Percentiles rank a stretch among this genome's conserved stretches.
These are phyloP conservation scores for Podospora tetraspora DNA, from an alignment of 495 filamentous ascomycete species.

Conservation along the genomic window DNA sequence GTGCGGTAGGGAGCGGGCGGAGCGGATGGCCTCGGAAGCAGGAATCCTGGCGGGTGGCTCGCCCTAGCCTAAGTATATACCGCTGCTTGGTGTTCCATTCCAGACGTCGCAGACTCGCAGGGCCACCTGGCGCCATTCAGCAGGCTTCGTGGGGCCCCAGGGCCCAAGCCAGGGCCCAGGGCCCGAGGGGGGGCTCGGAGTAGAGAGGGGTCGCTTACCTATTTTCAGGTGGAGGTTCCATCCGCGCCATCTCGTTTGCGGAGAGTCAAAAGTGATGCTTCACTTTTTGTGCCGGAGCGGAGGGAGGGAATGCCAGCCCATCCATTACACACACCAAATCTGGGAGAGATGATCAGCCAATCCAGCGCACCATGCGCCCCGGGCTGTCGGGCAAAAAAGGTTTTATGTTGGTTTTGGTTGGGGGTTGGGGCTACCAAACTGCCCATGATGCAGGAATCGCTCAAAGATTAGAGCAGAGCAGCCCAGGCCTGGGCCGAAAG, in stretches of 20 bases:
- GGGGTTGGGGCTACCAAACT: not conserved
- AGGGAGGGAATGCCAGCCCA: not conserved
- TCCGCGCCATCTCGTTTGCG: not conserved
- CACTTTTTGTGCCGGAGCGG: conserved; percentile 6
- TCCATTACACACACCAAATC: conserved; percentile 5
- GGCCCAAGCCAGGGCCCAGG: not conserved
- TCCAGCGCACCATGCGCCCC: conserved; percentile 8
- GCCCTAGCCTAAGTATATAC: conserved; percentile 23
- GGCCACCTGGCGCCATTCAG: conserved; percentile 7
- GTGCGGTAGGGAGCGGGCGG: conserved; percentile 1
- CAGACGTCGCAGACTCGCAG: conserved; percentile 20
- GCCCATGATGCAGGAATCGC: not conserved
- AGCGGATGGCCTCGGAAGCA: conserved; percentile 17
- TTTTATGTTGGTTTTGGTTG: conserved; percentile 8
- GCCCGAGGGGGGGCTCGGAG: too few relatives aligned
- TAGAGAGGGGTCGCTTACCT: not conserved
- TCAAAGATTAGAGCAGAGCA: not conserved
- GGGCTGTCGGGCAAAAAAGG: not conserved
- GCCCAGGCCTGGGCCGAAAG: not conserved
- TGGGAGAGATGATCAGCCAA: conserved; percentile 12
- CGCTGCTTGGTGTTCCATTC: conserved; percentile 17
- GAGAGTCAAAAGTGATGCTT: not conserved
- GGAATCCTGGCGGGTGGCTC: conserved; percentile 14
- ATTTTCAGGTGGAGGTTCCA: not conserved
- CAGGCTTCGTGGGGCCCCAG: too few relatives aligned